phyloP scores from a whole-genome alignment of 2,329 filamentous ascomycete species.

The Cyphellophora europaea region DNA sequence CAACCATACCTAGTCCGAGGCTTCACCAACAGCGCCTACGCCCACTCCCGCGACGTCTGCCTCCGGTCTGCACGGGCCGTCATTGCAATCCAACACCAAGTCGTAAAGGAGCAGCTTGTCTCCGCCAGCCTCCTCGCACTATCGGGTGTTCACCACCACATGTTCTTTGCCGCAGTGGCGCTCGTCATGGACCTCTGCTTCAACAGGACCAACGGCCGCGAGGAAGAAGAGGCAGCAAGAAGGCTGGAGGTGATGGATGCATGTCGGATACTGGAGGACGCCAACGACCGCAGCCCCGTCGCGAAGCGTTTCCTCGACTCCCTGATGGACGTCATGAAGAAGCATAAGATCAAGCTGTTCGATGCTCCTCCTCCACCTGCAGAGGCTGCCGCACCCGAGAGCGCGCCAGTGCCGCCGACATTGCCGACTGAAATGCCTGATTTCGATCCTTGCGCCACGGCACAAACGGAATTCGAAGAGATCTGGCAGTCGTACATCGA shows the following conservation, averaged over 20 bases:
- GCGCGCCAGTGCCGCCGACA: background rate
- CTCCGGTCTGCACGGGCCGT: slow-evolving; percentile 29
- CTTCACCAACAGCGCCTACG: slow-evolving; percentile 24
- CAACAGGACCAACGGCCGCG: slow-evolving; percentile 27
- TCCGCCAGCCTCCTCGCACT: slow-evolving; percentile 14
- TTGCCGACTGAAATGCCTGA: too few species aligned
- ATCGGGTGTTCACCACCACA: slow-evolving; percentile 26
- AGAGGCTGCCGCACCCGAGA: background rate
- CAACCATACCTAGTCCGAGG: slow-evolving; percentile 30
- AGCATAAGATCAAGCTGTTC: slow-evolving; percentile 19
- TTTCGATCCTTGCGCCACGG: background rate
- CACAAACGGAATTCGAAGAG: slow-evolving; percentile 13
- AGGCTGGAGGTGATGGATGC: slow-evolving; percentile 29
- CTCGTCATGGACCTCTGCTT: slow-evolving; percentile 31
- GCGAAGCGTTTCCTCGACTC: slow-evolving; percentile 27
- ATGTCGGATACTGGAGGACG: slow-evolving; percentile 28
- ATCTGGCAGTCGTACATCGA: slow-evolving; percentile 16
- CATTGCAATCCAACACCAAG: slow-evolving; percentile 26
- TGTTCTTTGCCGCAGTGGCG: slow-evolving; percentile 31
- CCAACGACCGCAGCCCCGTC: slow-evolving; percentile 23
- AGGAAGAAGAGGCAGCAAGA: slow-evolving; percentile 20
- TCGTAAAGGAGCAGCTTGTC: slow-evolving; percentile 23
- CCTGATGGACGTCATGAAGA: slow-evolving; percentile 27
- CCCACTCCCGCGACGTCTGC: slow-evolving; percentile 29
- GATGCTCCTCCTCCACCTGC: slow-evolving; percentile 1